These are phyloP conservation scores for Coemansia sp. DNA, from an alignment of 192 early-diverging fungal species.

Conservation along the genomic window DNA sequence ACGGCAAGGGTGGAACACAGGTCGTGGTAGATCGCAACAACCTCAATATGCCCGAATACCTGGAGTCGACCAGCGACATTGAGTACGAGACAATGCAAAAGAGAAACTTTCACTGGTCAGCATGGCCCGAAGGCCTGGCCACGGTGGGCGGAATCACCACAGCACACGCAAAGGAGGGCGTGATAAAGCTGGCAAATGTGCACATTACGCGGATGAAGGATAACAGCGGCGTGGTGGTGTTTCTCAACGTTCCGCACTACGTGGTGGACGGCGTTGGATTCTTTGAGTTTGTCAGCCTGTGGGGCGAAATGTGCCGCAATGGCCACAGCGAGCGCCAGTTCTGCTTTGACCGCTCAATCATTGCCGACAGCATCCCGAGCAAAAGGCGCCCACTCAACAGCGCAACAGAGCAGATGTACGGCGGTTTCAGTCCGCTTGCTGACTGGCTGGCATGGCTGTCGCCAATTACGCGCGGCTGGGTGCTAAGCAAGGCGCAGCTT, in stretches of 20 bases:
- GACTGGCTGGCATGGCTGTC: conserved; percentile 53
- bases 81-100: conserved; percentile 18
- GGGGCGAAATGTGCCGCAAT: conserved; percentile 31
- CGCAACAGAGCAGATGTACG: conserved; percentile 26
- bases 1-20: conserved; percentile 14
- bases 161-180: conserved; percentile 12
- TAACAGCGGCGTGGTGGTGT: conserved; percentile 41
- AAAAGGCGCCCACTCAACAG: conserved; percentile 28
- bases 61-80: conserved; percentile 24
- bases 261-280: conserved; percentile 45
- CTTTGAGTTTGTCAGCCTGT: conserved; percentile 45
- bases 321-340: conserved; percentile 10
- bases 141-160: conserved; percentile 32
- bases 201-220: conserved; percentile 33
- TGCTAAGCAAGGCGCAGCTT: conserved; percentile 35
- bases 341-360: conserved; percentile 43
- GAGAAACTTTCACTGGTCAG: conserved; percentile 36
- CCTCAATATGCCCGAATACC: conserved; percentile 52
- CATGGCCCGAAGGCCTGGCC: conserved; percentile 40
- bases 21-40: conserved; percentile 26
- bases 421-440: conserved; percentile 26
- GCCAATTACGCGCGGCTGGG: conserved; percentile 29
- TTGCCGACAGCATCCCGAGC: conserved; percentile 24
- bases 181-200: conserved; percentile 30
- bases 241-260: conserved; percentile 48